Conservation (phyloP, 2,329 filamentous ascomycete genomes). For the Ophiosphaerella herpotricha region DNA sequence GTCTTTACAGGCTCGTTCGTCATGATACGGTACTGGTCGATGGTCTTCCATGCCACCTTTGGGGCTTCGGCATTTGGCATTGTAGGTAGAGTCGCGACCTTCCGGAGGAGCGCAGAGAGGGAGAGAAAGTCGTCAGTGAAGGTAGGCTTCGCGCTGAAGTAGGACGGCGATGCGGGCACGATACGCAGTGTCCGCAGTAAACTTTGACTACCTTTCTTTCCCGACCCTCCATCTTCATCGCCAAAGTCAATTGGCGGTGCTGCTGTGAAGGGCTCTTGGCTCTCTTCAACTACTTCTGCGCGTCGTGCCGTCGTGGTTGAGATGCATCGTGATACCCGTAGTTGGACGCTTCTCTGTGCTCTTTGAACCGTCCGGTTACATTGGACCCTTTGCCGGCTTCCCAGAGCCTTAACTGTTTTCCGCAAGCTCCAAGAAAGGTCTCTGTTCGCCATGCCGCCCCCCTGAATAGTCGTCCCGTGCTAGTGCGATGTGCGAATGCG, state of each 20-base stretch:
- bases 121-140: constrained; percentile 85
- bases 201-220: constrained; percentile 13
- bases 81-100: constrained; percentile 74
- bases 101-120: constrained; percentile 72
- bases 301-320: constrained; percentile 34
- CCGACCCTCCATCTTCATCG: constrained; percentile 7
- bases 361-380: constrained; percentile 27
- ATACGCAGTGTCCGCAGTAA: constrained; percentile 62
- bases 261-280: constrained; percentile 43
- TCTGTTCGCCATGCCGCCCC: constrained; percentile 35
- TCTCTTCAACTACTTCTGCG: constrained; percentile 30
- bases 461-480: constrained; percentile 7
- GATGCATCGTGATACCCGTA: constrained; percentile 35
- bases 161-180: constrained; percentile 85
- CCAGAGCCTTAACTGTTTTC: constrained; percentile 32
- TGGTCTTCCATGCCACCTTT: constrained; percentile 78
- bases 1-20: constrained; percentile 56
- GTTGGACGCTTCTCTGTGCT: constrained; percentile 22
- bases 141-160: constrained; percentile 83
- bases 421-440: constrained; percentile 36
- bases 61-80: constrained; percentile 69
- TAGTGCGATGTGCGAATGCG: constrained; percentile 7
- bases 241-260: constrained; percentile 53
- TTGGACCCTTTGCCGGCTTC: constrained; percentile 23
- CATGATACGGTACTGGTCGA: constrained; percentile 71